Conservation (phyloP, 2,329 filamentous ascomycete genomes). For the Mycosphaerella arachidis region DNA sequence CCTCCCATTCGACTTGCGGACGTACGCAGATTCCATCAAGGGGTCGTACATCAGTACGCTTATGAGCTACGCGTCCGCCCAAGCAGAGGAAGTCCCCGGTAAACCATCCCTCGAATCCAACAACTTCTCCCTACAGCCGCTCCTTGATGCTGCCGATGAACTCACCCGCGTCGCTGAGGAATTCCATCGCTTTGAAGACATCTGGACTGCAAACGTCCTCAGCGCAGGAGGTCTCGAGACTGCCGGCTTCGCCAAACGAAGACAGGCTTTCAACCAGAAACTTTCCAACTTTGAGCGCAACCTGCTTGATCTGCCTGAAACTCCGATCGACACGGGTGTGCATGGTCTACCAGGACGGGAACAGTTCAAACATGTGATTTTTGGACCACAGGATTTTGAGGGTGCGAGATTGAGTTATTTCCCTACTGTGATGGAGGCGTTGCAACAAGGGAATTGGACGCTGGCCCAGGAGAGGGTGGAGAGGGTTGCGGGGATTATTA, state of each 20-base stretch:
- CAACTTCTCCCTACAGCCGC: constrained; percentile 52
- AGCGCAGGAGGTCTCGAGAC: constrained; percentile 69
- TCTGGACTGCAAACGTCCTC: constrained; percentile 71
- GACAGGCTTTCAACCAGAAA: constrained; percentile 72
- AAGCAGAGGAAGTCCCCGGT: constrained; percentile 4
- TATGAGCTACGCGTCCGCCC: constrained; percentile 51
- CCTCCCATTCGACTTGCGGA: constrained; percentile 72
- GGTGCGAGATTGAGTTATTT: constrained; percentile 59
- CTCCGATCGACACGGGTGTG: constrained; percentile 9
- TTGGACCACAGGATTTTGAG: constrained; percentile 76
- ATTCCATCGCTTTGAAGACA: constrained; percentile 71
- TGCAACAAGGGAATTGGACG: constrained; percentile 67
- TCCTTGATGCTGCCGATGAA: constrained; percentile 59
- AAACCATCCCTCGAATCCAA: constrained; percentile 33
- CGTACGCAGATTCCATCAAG: constrained; percentile 64
- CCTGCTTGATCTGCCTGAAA: constrained; percentile 66
- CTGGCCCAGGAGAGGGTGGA: constrained; percentile 63
- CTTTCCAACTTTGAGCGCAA: constrained; percentile 79
- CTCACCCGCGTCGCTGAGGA: constrained; percentile 57
- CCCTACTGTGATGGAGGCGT: constrained; percentile 77
- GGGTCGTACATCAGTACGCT: constrained; percentile 61
- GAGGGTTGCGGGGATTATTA: constrained; percentile 66
- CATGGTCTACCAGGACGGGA: constrained; percentile 67
- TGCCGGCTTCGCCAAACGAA: constrained; percentile 58
- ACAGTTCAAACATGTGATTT: constrained; percentile 91